A percentile compares a stretch with the other conserved stretches of the same genome.
phyloP scores from a whole-genome alignment of 306 rosid species.

The Sechiopsis laciniata region DNA sequence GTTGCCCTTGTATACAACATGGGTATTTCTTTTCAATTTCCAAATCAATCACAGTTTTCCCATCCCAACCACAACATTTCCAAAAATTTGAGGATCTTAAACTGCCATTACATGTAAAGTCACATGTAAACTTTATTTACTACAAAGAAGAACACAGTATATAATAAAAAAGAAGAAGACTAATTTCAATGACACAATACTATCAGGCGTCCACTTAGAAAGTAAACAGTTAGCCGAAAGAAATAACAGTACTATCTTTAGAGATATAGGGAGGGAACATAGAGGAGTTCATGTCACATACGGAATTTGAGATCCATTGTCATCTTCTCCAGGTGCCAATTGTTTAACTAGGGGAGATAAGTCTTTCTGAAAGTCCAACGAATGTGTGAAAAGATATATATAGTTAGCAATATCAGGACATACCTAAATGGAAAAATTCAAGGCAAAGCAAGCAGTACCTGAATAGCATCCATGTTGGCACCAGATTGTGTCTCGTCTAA shows the following conservation, averaged over 20 bases:
- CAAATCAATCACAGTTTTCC: not conserved
- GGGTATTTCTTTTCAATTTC: not conserved
- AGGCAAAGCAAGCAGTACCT: slow-evolving; percentile 44
- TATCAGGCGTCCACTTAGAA: not conserved
- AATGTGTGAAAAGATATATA: slow-evolving; percentile 24
- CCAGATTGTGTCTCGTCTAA: slow-evolving; percentile 58
- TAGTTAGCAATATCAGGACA: slow-evolving; percentile 13
- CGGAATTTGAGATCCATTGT: slow-evolving; percentile 77
- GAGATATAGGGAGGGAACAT: not conserved
- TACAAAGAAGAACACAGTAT: not conserved
- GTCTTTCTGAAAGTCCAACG: slow-evolving; percentile 61
- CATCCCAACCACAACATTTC: not conserved
- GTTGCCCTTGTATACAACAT: not conserved
- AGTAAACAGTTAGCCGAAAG: not conserved
- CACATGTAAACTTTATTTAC: not conserved
- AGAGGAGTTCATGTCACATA: slow-evolving; percentile 33
- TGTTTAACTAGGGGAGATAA: slow-evolving; percentile 74
- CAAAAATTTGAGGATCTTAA: not conserved
- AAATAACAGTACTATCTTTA: not conserved
- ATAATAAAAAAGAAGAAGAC: not conserved
- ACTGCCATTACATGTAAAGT: not conserved
- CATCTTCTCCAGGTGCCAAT: slow-evolving; percentile 63
- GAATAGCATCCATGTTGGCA: slow-evolving; percentile 78
- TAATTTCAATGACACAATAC: not conserved
- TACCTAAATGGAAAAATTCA: slow-evolving; percentile 17